phyloP scores from a whole-genome alignment of 495 filamentous ascomycete species.

The Lindgomyces ingoldianus region DNA sequence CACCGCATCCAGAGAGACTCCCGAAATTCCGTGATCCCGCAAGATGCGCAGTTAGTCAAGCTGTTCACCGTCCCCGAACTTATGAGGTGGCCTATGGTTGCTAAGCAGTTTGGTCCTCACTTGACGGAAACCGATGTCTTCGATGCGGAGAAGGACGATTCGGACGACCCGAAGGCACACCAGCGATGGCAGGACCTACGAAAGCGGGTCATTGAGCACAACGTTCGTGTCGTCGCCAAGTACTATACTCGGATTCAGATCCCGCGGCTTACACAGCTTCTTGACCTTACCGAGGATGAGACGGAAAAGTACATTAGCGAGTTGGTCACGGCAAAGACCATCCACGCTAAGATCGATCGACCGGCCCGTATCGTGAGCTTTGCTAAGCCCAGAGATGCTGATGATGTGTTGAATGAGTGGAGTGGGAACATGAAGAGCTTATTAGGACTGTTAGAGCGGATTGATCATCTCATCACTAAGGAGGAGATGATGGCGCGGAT shows the following conservation, averaged over 20 bases:
- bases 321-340: slow-evolving; percentile 91
- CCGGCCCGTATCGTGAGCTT: slow-evolving; percentile 90
- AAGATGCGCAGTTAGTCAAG: slow-evolving; percentile 80
- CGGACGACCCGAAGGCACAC: slow-evolving; percentile 71
- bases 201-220: slow-evolving; percentile 98
- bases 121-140: slow-evolving; percentile 93
- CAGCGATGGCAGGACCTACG: slow-evolving; percentile 89
- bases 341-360: slow-evolving; percentile 96
- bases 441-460: slow-evolving; percentile 84
- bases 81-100: slow-evolving; percentile 96
- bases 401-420: slow-evolving; percentile 98
- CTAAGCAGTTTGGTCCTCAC: slow-evolving; percentile 81
- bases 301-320: slow-evolving; percentile 97
- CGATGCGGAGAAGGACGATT: slow-evolving; percentile 59
- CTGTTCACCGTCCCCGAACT: slow-evolving; percentile 93
- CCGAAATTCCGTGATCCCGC: slow-evolving; percentile 58
- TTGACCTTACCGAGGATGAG: slow-evolving; percentile 91
- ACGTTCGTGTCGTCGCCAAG: slow-evolving; percentile 93
- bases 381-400: slow-evolving; percentile 89
- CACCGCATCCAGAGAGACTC: slow-evolving; percentile 80
- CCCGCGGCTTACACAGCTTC: slow-evolving; percentile 79
- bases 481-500: slow-evolving; percentile 99
- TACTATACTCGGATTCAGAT: slow-evolving; percentile 98
- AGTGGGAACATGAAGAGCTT: slow-evolving; percentile 98
- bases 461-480: slow-evolving; percentile 98